Conservation (phyloP, 1,139 yeast genomes). For the Suhomyces bolitotheri region DNA sequence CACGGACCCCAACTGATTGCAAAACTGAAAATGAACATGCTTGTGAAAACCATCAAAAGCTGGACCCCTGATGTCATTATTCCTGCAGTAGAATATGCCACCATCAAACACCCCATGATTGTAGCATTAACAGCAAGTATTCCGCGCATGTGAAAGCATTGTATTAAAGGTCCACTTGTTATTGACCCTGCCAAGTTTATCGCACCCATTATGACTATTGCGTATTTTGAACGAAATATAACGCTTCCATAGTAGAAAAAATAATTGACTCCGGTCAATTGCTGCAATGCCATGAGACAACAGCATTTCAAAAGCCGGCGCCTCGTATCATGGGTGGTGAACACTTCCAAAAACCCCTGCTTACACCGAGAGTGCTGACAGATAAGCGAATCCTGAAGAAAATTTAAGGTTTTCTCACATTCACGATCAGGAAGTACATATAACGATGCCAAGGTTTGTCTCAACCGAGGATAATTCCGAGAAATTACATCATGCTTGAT, state of each 20-base stretch:
- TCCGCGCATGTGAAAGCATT: slow-evolving; percentile 6
- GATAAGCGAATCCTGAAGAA: no score
- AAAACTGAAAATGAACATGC: slow-evolving; percentile 26
- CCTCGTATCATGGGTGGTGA: not conserved
- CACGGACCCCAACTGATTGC: slow-evolving; percentile 39
- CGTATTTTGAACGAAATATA: slow-evolving; percentile 19
- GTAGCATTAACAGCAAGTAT: slow-evolving; percentile 16
- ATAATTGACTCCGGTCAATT: slow-evolving; percentile 37
- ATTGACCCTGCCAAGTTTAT: slow-evolving; percentile 22
- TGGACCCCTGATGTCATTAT: not conserved
- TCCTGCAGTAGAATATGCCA: slow-evolving; percentile 17
- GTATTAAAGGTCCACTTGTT: slow-evolving; percentile 16
- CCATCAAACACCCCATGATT: slow-evolving; percentile 19
- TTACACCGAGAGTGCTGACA: no score
- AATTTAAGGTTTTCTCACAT: no score
- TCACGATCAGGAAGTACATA: not conserved
- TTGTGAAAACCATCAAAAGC: slow-evolving; percentile 14
- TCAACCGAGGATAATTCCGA: not conserved
- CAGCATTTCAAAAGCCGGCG: slow-evolving; percentile 17
- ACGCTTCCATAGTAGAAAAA: slow-evolving; percentile 34
- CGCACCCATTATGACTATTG: slow-evolving; percentile 17
- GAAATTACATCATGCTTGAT: slow-evolving; percentile 7
- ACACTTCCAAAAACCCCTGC: no score
- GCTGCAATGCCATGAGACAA: slow-evolving; percentile 31
- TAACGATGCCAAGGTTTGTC: not conserved